Percentiles rank a stretch among this genome's conserved stretches.
These are phyloP conservation scores for Pyrrhoderma noxium DNA, from an alignment of 1,284 basidiomycete species.

Conservation along the genomic window DNA sequence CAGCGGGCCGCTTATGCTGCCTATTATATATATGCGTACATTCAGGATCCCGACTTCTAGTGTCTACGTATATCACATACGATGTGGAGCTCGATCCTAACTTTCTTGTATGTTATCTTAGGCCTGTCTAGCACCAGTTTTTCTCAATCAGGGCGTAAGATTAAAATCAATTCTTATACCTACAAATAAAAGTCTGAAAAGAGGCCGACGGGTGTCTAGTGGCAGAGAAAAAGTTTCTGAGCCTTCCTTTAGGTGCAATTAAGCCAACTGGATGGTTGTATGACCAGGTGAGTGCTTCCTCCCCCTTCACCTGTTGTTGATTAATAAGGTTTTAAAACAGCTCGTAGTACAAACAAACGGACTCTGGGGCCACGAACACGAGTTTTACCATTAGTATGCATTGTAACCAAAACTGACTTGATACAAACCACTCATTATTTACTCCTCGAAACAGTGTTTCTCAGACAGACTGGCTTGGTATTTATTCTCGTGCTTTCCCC, in stretches of 20 bases:
- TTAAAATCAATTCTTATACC: too few relatives aligned
- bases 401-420: background rate
- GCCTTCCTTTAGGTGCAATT: slow-evolving; percentile 41
- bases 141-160: too few relatives aligned
- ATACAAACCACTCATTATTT: slow-evolving; percentile 1
- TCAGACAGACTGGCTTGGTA: slow-evolving; percentile 46
- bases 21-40: too few relatives aligned
- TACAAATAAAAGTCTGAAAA: too few relatives aligned
- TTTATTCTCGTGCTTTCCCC: background rate
- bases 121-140: too few relatives aligned
- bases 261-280: slow-evolving; percentile 45
- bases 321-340: slow-evolving; percentile 27
- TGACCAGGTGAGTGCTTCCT: slow-evolving; percentile 39
- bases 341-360: slow-evolving; percentile 47
- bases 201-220: slow-evolving; percentile 28
- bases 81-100: background rate
- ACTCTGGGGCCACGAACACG: slow-evolving; percentile 47
- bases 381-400: slow-evolving; percentile 47
- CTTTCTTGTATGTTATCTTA: too few relatives aligned
- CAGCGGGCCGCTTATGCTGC: too few relatives aligned
- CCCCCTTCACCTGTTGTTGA: too few relatives aligned
- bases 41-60: too few relatives aligned
- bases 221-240: slow-evolving; percentile 44
- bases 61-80: background rate
- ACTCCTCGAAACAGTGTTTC: slow-evolving; percentile 32